These are phyloP conservation scores for Micractinium conductrix DNA, from an alignment of 139 green algal genomes.

Conservation along the genomic window DNA sequence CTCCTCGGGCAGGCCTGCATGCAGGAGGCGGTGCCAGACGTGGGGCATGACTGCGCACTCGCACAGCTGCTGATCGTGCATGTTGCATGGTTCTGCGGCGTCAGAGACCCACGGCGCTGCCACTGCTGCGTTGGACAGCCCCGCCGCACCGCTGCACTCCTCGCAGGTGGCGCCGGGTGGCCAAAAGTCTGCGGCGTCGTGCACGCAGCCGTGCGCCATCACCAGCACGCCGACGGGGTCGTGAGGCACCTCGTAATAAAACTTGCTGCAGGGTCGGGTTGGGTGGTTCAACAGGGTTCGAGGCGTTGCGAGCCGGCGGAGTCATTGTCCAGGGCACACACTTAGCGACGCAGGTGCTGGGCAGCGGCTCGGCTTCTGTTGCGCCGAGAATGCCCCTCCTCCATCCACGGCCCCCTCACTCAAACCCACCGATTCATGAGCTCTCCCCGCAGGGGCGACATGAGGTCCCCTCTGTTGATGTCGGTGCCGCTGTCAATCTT, in stretches of 20 bases:
- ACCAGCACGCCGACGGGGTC: constrained; percentile 24
- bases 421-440: no score
- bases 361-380: no score
- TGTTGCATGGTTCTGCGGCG: no score
- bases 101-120: not conserved
- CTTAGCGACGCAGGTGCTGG: no score
- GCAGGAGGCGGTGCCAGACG: not conserved
- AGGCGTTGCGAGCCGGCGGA: no score
- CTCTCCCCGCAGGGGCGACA: not conserved
- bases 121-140: not conserved
- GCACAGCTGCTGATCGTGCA: no score
- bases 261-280: no score
- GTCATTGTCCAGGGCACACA: no score
- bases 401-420: no score
- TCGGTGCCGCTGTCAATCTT: not conserved
- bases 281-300: no score
- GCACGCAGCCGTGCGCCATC: constrained; percentile 29
- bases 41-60: no score
- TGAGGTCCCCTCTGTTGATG: not conserved
- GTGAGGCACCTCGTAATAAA: constrained; percentile 12
- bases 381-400: no score
- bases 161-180: constrained; percentile 1
- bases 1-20: constrained; percentile 30
- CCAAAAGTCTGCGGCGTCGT: constrained; percentile 33
- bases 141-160: constrained; percentile 14